Base-by-base conservation (phyloP, 176 grass and related monocot species). In the Triticum dicoccoides region DNA sequence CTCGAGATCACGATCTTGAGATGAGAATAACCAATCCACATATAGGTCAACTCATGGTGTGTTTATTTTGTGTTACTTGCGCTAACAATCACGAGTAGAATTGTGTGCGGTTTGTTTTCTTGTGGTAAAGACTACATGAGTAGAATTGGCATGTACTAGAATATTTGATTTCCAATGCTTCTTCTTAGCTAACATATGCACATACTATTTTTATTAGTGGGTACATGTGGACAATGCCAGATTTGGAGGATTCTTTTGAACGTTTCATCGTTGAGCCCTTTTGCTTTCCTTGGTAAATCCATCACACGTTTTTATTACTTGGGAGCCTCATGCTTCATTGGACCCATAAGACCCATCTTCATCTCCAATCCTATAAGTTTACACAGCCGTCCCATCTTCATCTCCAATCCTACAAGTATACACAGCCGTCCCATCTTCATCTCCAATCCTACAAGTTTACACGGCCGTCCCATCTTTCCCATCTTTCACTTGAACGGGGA, bases 401-500 rank as follows among this genome's bases (percentile, higher is more conserved):
- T 42, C 41, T 42, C 41, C 41, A 42, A 42, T 42, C 41, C 41
- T 42, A 42, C 41, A 42, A 42, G 41, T 42, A 11, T 42, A 42
- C 41, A 42, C 41, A 3, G 41, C 41, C 2, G 41, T 42, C 14
- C 20, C 38, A 73, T 44, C 37, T 73, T 54, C 24, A 30, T 32
- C 25, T 5, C 44, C 8, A 30, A 14, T 15, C 13, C 24, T 30
- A 25, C 24, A 74, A 52, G 27, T 76, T 76, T 17, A 76, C 15
- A 76, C 44, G 3, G 24, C 13, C 14, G 0, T 15, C 4, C 13
- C 73, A 47, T 76, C 44, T 76, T 76, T 76, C 25, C 13, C 73
- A 47, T 76, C 45, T 76, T 76, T 76, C 47, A 20, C 45, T 76
- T 76, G 73, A 76, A 54, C 47, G 33, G 45, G 73, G 38, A 73